These are phyloP conservation scores for Pezicula radicicola DNA, from an alignment of 2,329 filamentous ascomycete genomes.

Conservation along the genomic window DNA sequence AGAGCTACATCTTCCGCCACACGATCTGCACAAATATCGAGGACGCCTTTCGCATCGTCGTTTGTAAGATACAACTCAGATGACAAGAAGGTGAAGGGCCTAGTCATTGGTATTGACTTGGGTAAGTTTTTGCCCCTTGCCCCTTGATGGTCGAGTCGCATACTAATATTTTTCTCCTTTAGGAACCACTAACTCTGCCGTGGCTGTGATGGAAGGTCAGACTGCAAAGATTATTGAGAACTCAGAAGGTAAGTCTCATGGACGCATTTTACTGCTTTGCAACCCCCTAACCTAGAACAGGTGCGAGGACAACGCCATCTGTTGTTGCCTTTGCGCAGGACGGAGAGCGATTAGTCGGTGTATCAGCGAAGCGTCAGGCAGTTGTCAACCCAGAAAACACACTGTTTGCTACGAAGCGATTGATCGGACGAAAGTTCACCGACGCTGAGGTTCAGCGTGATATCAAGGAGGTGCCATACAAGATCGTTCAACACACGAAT, in stretches of 20 bases:
- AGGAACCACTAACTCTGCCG: slow-evolving; percentile 95
- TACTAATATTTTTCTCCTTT: slow-evolving; percentile 14
- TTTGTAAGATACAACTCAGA: slow-evolving; percentile 79
- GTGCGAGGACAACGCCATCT: slow-evolving; percentile 87
- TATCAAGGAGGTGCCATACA: slow-evolving; percentile 97
- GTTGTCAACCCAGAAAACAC: slow-evolving; percentile 99
- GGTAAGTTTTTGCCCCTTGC: slow-evolving; percentile 50
- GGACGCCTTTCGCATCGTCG: slow-evolving; percentile 68
- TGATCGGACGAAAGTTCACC: slow-evolving; percentile 96
- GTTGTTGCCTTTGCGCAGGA: slow-evolving; percentile 95
- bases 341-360: slow-evolving; percentile 93
- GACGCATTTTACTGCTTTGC: slow-evolving; percentile 7
- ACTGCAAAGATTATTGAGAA: slow-evolving; percentile 95
- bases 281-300: slow-evolving; percentile 36
- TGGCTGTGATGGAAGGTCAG: slow-evolving; percentile 98
- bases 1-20: slow-evolving; percentile 68
- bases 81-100: slow-evolving; percentile 83
- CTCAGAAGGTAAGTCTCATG: slow-evolving; percentile 69
- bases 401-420: slow-evolving; percentile 96
- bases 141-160: slow-evolving; percentile 4
- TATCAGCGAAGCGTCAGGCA: slow-evolving; percentile 95
- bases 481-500: slow-evolving; percentile 96
- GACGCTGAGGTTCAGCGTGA: slow-evolving; percentile 93
- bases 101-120: slow-evolving; percentile 97
- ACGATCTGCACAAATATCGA: slow-evolving; percentile 64